Evolutionary conservation across 129 eudicot genomes (phyloP), one percentile per base, ranked within the genome.

Genomic region (Scalesia atractyloides): DNA sequence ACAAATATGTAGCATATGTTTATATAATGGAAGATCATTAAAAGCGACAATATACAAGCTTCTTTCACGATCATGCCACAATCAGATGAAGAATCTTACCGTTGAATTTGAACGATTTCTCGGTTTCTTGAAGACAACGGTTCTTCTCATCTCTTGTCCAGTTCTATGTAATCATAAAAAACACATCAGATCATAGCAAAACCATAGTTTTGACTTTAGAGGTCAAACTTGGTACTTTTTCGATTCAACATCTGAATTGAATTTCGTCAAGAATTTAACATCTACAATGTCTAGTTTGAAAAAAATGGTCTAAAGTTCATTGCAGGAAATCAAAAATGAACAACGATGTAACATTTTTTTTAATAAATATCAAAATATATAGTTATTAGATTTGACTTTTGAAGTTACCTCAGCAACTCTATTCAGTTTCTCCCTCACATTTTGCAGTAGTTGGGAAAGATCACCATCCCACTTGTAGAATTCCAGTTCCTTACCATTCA

Each of bases 401-500:
- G 49, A 24, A 73, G 41, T 82, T 90, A 94, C 98, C 82, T 94
- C 86, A 59, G 98, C 91, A 74, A 94, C 98, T 73, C 30, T 70
- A 20, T 94, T 94, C 57, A 94, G 74, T 80, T 90, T 94, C 13
- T 94, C 97, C 76, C 96, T 82, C 9, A 90, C 98, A 76, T 83
- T 88, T 64, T 88, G 97, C 82, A 94, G 64, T 18, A 90, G 87
- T 22, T 82, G 91, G 17, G 90, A 43, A 14, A 94, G 89, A 54
- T 90, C 93, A 58, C 98, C 91, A 30, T 94, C 92, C 97, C 98
- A 94, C 69, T 90, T 94, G 76, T 94, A 94, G 73, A 94, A 94
- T 78, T 94, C 96, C 78, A 94, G 51, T 81, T 90, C 97, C 74
- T 86, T 88, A 8, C 83, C 84, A 61, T 84, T 61, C 8, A 94